Percentiles rank a stretch among this genome's conserved stretches.
Conservation (phyloP, 2,329 filamentous ascomycete genomes). For the Trichoderma sp. region DNA sequence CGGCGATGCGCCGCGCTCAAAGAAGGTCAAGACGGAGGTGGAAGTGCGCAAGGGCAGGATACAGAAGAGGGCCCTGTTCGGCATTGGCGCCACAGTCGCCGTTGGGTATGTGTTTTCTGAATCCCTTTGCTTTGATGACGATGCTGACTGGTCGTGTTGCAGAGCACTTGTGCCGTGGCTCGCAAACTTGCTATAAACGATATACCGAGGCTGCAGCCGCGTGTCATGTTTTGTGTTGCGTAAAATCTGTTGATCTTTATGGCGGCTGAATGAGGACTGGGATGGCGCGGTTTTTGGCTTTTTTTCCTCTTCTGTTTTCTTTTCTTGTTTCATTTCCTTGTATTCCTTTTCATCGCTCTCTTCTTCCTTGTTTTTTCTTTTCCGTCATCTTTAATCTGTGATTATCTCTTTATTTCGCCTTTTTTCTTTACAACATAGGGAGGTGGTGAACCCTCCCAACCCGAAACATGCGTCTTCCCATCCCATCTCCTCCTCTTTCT, state of each 20-base stretch:
- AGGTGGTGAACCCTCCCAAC: slow-evolving; percentile 1
- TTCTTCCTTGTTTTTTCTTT: slow-evolving; percentile 18
- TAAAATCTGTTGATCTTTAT: slow-evolving; percentile 28
- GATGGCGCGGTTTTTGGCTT: slow-evolving; percentile 26
- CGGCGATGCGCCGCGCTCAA: slow-evolving; percentile 57
- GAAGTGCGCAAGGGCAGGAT: slow-evolving; percentile 85
- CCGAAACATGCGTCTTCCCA: slow-evolving; percentile 18
- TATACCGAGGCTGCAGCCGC: slow-evolving; percentile 1
- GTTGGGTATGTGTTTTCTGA: slow-evolving; percentile 71
- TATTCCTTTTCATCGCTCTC: slow-evolving; percentile 6
- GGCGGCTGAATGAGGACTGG: slow-evolving; percentile 26
- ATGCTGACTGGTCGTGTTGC: background rate
- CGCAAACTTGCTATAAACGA: slow-evolving; percentile 52
- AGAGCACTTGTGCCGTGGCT: slow-evolving; percentile 56
- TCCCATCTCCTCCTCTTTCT: background rate
- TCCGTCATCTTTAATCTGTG: slow-evolving; percentile 24
- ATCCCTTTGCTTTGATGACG: background rate
- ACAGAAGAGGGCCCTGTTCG: slow-evolving; percentile 80
- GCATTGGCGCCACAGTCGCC: slow-evolving; percentile 82
- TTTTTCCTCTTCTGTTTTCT: slow-evolving; percentile 7
- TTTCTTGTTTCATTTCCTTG: background rate
- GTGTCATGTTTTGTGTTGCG: slow-evolving; percentile 17
- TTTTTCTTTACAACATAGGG: slow-evolving; percentile 20
- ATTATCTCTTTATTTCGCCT: background rate
- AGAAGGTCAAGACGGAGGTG: slow-evolving; percentile 79